Evolutionary conservation across 768 basidiomycete species (phyloP).

Genomic region (Cystobasidium onofrii): DNA sequence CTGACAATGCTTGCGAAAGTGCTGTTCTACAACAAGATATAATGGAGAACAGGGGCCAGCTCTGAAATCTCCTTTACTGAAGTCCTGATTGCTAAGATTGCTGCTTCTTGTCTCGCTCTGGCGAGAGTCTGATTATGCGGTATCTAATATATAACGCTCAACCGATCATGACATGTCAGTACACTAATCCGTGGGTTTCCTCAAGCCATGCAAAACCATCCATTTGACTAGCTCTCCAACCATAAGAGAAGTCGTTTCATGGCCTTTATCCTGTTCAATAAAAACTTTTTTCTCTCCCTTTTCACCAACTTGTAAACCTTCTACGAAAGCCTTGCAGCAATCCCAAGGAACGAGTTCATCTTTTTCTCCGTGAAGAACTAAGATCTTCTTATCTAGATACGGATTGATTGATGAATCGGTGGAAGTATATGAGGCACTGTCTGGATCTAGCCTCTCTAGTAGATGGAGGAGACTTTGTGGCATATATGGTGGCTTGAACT

Average conservation of each 20-base stretch:
- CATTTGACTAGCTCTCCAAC: slow-evolving; percentile 12
- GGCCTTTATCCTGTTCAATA: slow-evolving; percentile 7
- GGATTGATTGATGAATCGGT: neutral
- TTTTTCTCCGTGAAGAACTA: slow-evolving; percentile 6
- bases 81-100: too few relatives aligned
- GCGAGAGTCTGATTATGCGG: too few relatives aligned
- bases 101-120: neutral
- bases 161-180: too few relatives aligned
- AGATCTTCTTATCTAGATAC: slow-evolving; percentile 5
- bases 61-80: too few relatives aligned
- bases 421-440: slow-evolving; percentile 11
- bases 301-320: slow-evolving; percentile 6
- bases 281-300: slow-evolving; percentile 12
- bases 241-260: slow-evolving; percentile 19
- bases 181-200: too few relatives aligned
- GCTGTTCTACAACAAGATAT: too few relatives aligned
- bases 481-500: slow-evolving; percentile 12
- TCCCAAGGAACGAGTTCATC: slow-evolving; percentile 29
- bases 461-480: slow-evolving; percentile 9
- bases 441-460: neutral
- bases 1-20: too few relatives aligned
- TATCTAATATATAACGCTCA: too few relatives aligned
- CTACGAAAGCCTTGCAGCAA: slow-evolving; percentile 7
- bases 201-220: slow-evolving; percentile 10
- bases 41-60: too few relatives aligned